phyloP scores from a whole-genome alignment of 441 rosid species.

The Populus hybrid region DNA sequence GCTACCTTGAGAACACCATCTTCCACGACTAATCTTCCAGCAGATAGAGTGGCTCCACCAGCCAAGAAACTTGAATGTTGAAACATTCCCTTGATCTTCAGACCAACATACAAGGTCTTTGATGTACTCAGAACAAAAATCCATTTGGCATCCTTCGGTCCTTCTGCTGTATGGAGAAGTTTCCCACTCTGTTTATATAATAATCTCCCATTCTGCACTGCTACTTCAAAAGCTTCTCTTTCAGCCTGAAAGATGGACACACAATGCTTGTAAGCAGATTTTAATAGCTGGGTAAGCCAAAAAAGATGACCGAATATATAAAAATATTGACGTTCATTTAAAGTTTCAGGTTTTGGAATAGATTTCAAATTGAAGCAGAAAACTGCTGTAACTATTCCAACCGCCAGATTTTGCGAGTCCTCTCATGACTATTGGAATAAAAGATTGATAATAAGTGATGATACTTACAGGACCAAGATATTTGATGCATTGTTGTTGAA shows the following conservation, averaged over 20 bases:
- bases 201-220: conserved; percentile 51
- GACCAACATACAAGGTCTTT: conserved; percentile 67
- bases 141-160: conserved; percentile 63
- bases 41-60: conserved; percentile 93
- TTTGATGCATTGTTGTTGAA: too few species aligned
- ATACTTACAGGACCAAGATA: too few species aligned
- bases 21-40: conserved; percentile 81
- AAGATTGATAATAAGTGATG: background rate
- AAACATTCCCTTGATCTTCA: conserved; percentile 84
- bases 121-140: conserved; percentile 91
- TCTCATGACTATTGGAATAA: background rate
- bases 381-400: background rate
- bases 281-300: background rate
- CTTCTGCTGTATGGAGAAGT: conserved; percentile 55
- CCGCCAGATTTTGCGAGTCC: background rate
- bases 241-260: conserved; percentile 47
- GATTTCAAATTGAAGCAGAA: background rate
- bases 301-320: background rate
- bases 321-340: background rate
- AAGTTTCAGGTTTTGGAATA: background rate
- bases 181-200: conserved; percentile 53
- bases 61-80: conserved; percentile 98
- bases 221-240: conserved; percentile 70
- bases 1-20: conserved; percentile 73
- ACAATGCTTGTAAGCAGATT: background rate